Base-by-base conservation (phyloP, 805 yeast genomes). In the Schwanniomyces occidentalis region DNA sequence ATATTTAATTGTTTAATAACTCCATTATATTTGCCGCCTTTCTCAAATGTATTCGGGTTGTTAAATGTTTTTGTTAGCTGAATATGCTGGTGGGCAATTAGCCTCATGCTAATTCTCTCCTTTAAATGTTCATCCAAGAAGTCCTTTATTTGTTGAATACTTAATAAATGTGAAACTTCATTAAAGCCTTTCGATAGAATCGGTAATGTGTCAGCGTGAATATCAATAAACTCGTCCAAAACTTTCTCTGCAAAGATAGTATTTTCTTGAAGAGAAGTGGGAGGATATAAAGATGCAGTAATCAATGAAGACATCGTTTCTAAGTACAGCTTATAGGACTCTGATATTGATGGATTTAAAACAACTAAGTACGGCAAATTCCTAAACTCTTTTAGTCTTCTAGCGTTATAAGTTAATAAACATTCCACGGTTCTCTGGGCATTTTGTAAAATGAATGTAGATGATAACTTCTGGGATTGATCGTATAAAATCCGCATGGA, bases 181-280 rank as follows among this genome's bases (percentile, higher is more conserved):
- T 70, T 70, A 50, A 91, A 83, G 0, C 98, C 99, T 40, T 79
- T 78, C 10, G 96, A 86, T 35, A 91, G 63, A 3, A 78, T 73
- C 3, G 95, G 85, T 32, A 93, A 71, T 3, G 95, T 88, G 54
- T 93, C 95, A 10, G 87, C 75, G 55, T 91, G 98, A 24, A 80
- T 69, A 38, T 82, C 82, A 12, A 87, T 75, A 43, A 87, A 80
- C 28, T 74, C 63, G 15, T 66, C 60, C 32, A 91, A 62, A 5
- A 79, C 70, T 5, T 51, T 37, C 8, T 61, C 51, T 9, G 78
- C 72, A 44, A 88, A 78, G 27, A 53, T 48, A 3, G 55, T 57
- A 49, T 83, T 82, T 37, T 83, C 81, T 30, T 73, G 73, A 10
- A 71, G 38, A 5, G 78, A 75, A 2, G 52, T 55, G 22, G 76